These are phyloP conservation scores for Podospora comata DNA, from an alignment of 495 filamentous ascomycete genomes.

Conservation along the genomic window DNA sequence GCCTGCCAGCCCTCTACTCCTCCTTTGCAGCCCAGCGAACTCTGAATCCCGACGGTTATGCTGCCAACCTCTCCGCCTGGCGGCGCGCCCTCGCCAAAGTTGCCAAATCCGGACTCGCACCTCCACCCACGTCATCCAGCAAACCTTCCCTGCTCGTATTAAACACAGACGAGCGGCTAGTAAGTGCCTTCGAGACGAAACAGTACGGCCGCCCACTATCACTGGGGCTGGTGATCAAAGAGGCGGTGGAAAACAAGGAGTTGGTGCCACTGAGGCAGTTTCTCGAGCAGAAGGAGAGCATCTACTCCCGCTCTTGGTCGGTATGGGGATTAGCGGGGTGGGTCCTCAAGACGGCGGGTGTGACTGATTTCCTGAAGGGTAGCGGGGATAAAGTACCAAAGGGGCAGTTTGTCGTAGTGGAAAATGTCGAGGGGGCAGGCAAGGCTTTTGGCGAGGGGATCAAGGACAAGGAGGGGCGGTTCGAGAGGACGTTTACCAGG, in stretches of 20 bases:
- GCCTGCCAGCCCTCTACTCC: constrained; percentile 89
- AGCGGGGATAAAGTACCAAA: constrained; percentile 44
- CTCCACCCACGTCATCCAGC: constrained; percentile 50
- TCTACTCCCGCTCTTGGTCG: constrained; percentile 54
- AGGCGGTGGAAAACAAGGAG: constrained; percentile 64
- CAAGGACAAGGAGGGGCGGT: constrained; percentile 43
- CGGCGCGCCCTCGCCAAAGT: constrained; percentile 67
- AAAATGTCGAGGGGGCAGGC: constrained; percentile 53
- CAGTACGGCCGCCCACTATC: constrained; percentile 85
- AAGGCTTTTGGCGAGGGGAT: constrained; percentile 44
- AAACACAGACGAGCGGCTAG: constrained; percentile 59
- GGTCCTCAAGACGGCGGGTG: constrained; percentile 68
- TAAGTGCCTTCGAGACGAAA: constrained; percentile 66
- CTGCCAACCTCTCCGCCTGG: constrained; percentile 83
- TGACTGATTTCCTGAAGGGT: constrained; percentile 42
- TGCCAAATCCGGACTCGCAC: constrained; percentile 55
- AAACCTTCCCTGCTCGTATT: constrained; percentile 53
- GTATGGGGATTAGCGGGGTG: constrained; percentile 63
- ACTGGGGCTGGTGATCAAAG: constrained; percentile 73
- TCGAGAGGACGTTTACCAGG: constrained; percentile 66
- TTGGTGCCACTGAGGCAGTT: constrained; percentile 69
- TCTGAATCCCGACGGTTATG: constrained; percentile 87
- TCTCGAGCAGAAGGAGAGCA: constrained; percentile 54
- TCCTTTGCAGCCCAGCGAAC: constrained; percentile 77
- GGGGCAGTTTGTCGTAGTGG: constrained; percentile 57